Conservation (phyloP, 2,329 filamentous ascomycete species). For the Apiospora hydei region DNA sequence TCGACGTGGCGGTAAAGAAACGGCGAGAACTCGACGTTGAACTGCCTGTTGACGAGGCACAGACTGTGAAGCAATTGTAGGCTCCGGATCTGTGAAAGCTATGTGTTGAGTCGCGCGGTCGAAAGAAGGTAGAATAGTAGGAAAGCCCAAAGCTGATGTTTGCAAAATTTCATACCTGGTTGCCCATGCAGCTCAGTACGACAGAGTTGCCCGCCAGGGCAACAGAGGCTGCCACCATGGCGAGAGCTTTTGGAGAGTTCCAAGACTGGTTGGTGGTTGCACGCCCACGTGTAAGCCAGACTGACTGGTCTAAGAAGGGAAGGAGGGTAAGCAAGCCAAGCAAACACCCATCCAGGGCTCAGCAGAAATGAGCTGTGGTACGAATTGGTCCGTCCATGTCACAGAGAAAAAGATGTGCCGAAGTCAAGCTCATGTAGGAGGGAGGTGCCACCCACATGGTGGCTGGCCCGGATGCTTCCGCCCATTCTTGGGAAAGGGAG, state of each 20-base stretch:
- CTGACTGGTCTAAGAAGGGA: not conserved
- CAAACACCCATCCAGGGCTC: too few relatives aligned
- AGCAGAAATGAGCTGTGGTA: not conserved
- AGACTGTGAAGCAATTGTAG: not conserved
- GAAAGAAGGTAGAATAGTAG: not conserved
- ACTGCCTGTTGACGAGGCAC: not conserved
- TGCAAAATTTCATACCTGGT: not conserved
- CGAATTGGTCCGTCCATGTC: not conserved
- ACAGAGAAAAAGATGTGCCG: not conserved
- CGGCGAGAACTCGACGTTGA: not conserved
- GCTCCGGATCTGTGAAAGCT: not conserved
- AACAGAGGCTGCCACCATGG: not conserved
- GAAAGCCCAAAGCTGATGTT: not conserved
- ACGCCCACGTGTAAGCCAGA: not conserved
- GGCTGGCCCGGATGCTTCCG: not conserved
- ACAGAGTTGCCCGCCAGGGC: not conserved
- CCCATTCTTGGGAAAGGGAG: not conserved
- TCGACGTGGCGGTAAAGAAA: not conserved
- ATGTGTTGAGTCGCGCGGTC: not conserved
- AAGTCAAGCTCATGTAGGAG: not conserved
- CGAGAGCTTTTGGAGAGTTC: not conserved
- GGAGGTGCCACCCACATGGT: not conserved
- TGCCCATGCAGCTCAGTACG: not conserved
- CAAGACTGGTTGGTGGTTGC: not conserved
- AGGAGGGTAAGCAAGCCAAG: not conserved